phyloP scores from a whole-genome alignment of 1,284 basidiomycete species.

The Tilletia walkeri region DNA sequence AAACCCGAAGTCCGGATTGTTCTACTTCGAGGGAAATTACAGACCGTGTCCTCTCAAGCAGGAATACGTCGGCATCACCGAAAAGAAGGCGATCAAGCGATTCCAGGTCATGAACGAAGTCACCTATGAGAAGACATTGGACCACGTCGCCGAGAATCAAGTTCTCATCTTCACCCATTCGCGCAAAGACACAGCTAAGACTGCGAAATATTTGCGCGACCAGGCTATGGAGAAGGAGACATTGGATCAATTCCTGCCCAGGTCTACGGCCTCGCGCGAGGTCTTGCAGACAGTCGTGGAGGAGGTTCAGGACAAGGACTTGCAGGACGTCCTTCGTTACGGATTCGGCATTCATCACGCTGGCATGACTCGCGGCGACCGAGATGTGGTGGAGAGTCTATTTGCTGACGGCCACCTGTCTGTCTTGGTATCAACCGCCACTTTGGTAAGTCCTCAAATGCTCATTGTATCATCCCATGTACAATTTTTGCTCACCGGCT shows the following conservation, averaged over 20 bases:
- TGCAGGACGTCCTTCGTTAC: constrained; percentile 89
- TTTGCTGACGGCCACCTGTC: constrained; percentile 91
- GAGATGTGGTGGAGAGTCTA: constrained; percentile 87
- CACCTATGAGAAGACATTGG: constrained; percentile 82
- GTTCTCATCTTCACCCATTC: constrained; percentile 92
- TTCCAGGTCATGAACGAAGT: constrained; percentile 99
- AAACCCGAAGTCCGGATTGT: constrained; percentile 84
- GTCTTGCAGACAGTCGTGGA: constrained; percentile 32
- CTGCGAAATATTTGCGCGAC: constrained; percentile 89
- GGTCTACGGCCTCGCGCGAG: constrained; percentile 42
- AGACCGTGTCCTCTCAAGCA: constrained; percentile 93
- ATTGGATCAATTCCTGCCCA: constrained; percentile 80
- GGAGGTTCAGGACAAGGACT: constrained; percentile 59
- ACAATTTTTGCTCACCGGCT: background rate
- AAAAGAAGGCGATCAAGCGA: constrained; percentile 98
- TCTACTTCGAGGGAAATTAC: constrained; percentile 90
- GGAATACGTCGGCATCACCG: constrained; percentile 95
- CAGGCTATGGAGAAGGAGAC: constrained; percentile 95
- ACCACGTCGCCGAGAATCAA: constrained; percentile 52
- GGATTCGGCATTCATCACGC: constrained; percentile 98
- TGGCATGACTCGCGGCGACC: constrained; percentile 94
- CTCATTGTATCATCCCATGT: no score
- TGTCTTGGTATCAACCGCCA: constrained; percentile 94
- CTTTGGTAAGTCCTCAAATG: constrained; percentile 60
- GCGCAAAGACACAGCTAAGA: constrained; percentile 96